Percentiles rank a stretch among this genome's conserved stretches.
Conservation (phyloP, 2,329 filamentous ascomycete genomes). For the Aspergillus uvarum region DNA sequence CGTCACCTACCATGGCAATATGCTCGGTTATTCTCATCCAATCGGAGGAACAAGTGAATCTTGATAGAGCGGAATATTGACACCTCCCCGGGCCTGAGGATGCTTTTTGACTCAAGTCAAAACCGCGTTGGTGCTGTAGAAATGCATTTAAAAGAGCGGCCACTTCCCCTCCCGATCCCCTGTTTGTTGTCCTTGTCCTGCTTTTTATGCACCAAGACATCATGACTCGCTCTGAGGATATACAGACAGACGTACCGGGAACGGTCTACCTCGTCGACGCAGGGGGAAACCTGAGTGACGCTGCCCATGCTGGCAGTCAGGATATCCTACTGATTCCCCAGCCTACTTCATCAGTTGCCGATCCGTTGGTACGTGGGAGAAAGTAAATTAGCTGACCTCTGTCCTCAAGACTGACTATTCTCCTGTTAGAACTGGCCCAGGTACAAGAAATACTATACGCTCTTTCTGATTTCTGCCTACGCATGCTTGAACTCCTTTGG, state of each 20-base stretch:
- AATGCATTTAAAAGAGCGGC: background rate
- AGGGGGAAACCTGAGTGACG: conserved; percentile 20
- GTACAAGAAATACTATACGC: conserved; percentile 42
- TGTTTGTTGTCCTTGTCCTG: too few species aligned
- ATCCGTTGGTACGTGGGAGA: conserved; percentile 27
- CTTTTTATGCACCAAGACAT: background rate
- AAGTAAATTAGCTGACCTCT: background rate
- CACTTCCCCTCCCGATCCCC: background rate
- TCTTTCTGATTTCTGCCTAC: conserved; percentile 42
- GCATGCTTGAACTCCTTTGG: conserved; percentile 44
- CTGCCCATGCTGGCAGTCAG: conserved; percentile 23
- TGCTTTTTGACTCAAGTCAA: background rate
- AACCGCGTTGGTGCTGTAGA: background rate
- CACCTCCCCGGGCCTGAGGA: background rate
- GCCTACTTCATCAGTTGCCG: conserved; percentile 30
- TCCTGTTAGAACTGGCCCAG: conserved; percentile 32
- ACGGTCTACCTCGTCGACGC: conserved; percentile 35
- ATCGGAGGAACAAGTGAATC: background rate
- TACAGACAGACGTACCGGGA: conserved; percentile 32
- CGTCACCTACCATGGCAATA: conserved; percentile 4
- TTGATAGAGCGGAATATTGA: background rate
- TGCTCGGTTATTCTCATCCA: conserved; percentile 1
- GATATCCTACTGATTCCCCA: conserved; percentile 37
- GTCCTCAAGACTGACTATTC: background rate
- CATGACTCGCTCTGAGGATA: conserved; percentile 21